These are phyloP conservation scores for Suillus subluteus DNA, from an alignment of 768 basidiomycete species.

Conservation along the genomic window DNA sequence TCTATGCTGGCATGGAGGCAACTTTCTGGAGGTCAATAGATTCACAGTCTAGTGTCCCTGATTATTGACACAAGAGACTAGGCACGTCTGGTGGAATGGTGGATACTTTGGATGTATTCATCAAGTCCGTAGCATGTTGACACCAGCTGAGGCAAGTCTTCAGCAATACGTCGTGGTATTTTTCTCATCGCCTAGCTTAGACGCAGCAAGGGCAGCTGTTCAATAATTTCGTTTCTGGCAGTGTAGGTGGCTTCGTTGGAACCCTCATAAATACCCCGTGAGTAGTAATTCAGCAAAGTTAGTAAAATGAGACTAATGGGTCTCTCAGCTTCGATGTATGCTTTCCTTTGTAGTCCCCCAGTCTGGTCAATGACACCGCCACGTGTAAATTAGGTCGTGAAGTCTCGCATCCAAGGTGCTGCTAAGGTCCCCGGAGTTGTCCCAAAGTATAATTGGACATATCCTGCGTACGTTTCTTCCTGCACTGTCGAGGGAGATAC, in stretches of 20 bases:
- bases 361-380: background rate
- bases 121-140: constrained; percentile 78
- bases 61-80: constrained; percentile 29
- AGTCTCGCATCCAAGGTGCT: constrained; percentile 90
- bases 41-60: background rate
- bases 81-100: constrained; percentile 91
- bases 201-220: constrained; percentile 68
- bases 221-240: constrained; percentile 93
- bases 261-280: constrained; percentile 93
- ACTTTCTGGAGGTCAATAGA: constrained; percentile 92
- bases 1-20: constrained; percentile 95
- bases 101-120: constrained; percentile 95
- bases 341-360: background rate
- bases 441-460: constrained; percentile 95
- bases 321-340: constrained; percentile 50
- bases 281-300: constrained; percentile 25
- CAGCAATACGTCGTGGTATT: background rate
- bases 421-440: constrained; percentile 65
- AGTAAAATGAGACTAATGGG: constrained; percentile 15
- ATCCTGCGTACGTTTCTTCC: constrained; percentile 63
- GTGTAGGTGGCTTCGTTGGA: constrained; percentile 88
- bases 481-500: background rate
- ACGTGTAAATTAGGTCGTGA: constrained; percentile 70
- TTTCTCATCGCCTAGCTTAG: constrained; percentile 37
- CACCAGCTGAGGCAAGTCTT: constrained; percentile 75